Evolutionary conservation across 805 yeast species (phyloP), one percentile per base, ranked within the genome.

Genomic region (Ogataea corticis): DNA sequence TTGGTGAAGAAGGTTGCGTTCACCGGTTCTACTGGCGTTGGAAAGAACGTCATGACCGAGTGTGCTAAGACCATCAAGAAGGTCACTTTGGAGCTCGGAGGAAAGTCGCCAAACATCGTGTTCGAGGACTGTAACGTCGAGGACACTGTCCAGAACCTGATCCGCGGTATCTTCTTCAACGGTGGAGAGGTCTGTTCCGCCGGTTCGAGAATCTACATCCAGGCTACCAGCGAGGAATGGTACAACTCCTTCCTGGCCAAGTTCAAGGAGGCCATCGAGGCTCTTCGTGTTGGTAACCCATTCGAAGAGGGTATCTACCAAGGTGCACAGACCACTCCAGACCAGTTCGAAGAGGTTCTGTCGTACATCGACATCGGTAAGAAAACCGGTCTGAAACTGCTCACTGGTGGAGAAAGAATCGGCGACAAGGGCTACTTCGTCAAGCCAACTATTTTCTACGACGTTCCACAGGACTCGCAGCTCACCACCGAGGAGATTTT

Each of bases 131-230:
- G 89, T 42, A 80, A 86, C 61, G 61, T 85, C 46, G 75, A 76
- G 30, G 72, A 73, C 45, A 81, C 94, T 44, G 84, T 89, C 40
- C 76, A 77, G 57, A 76, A 77, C 64, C 76, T 87, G 54, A 76
- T 87, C 48, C 72, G 76, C 41, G 96, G 96, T 70, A 87, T 88
- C 54, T 82, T 83, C 72, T 86, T 76, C 77, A 89, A 89, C 72
- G 83, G 95, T 46, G 96, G 96, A 72, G 96, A 89, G 71, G 91
- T 87, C 48, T 89, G 96, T 72, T 85, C 92, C 71, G 92, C 96
- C 21, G 94, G 95, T 65, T 89, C 95, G 52, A 83, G 96, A 67
- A 78, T 87, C 51, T 87, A 85, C 68, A 83, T 88, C 49, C 90
- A 87, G 67, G 61, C 61, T 29, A 55, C 61, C 37, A 49, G 51